These are phyloP conservation scores for Paramecium biaurelia DNA, from an alignment of 73 alveolate genomes.

Conservation along the genomic window DNA sequence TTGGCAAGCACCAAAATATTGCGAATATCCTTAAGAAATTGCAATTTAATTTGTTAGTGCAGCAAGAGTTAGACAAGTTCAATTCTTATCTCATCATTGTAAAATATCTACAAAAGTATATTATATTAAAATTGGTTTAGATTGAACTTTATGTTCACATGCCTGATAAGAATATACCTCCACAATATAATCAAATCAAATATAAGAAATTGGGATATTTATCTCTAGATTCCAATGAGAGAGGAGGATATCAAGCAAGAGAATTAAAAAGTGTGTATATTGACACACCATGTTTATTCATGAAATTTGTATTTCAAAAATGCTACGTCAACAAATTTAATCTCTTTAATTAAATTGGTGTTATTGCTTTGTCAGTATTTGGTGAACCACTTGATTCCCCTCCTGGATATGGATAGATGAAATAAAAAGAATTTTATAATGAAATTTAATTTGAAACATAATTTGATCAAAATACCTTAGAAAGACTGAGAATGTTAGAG, in stretches of 20 bases:
- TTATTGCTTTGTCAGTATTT: conserved; percentile 72
- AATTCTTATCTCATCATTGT: conserved; percentile 95
- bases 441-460: conserved; percentile 57
- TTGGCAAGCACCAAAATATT: conserved; percentile 93
- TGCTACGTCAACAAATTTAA: conserved; percentile 87
- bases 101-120: conserved; percentile 79
- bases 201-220: conserved; percentile 98
- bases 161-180: conserved; percentile 88
- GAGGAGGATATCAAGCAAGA: conserved; percentile 97
- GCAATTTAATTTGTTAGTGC: conserved; percentile 87
- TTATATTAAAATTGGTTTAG: background rate
- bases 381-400: conserved; percentile 58
- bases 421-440: conserved; percentile 56
- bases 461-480: conserved; percentile 78
- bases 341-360: conserved; percentile 86
- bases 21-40: conserved; percentile 94
- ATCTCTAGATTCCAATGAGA: conserved; percentile 95
- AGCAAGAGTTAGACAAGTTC: conserved; percentile 85
- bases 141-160: conserved; percentile 90
- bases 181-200: conserved; percentile 80
- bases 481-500: conserved; percentile 79
- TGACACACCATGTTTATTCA: conserved; percentile 79
- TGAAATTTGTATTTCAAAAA: conserved; percentile 86
- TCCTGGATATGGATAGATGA: conserved; percentile 47
- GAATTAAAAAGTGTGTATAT: conserved; percentile 92